A percentile compares a stretch with the other conserved stretches of the same genome.
Conservation (phyloP, 768 basidiomycete genomes). For the Trametes cinnabarina region DNA sequence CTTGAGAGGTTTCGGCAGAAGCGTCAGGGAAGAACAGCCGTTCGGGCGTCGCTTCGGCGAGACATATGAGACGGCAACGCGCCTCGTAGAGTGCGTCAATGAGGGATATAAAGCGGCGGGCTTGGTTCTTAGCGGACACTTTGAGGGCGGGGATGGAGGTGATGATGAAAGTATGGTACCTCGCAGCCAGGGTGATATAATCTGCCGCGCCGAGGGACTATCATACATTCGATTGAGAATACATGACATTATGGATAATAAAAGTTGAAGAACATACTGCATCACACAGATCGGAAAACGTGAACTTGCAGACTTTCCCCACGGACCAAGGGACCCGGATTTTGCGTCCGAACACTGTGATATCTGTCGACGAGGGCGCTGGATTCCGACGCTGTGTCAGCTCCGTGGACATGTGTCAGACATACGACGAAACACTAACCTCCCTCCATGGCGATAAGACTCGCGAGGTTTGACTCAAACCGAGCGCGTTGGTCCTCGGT, state of each 20-base stretch:
- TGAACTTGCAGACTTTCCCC: constrained; percentile 42
- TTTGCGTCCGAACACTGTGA: constrained; percentile 50
- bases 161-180: constrained; percentile 49
- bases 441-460: background rate
- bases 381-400: too few relatives aligned
- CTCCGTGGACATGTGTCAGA: background rate
- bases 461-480: constrained; percentile 20
- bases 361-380: constrained; percentile 19
- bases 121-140: constrained; percentile 55
- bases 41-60: constrained; percentile 40
- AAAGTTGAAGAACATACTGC: constrained; percentile 23
- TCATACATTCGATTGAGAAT: too few relatives aligned
- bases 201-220: constrained; percentile 55
- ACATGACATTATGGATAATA: background rate
- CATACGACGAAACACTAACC: background rate
- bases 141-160: constrained; percentile 49
- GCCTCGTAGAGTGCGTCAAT: constrained; percentile 58
- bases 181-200: constrained; percentile 52
- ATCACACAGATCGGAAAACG: constrained; percentile 51
- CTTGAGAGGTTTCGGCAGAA: constrained; percentile 3
- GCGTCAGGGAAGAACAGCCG: constrained; percentile 58
- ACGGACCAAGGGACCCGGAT: constrained; percentile 44
- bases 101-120: constrained; percentile 56
- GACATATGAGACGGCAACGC: constrained; percentile 36
- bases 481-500: constrained; percentile 21